Evolutionary conservation across 805 yeast species (phyloP).

Genomic region (Cyberlindnera bimundalis): DNA sequence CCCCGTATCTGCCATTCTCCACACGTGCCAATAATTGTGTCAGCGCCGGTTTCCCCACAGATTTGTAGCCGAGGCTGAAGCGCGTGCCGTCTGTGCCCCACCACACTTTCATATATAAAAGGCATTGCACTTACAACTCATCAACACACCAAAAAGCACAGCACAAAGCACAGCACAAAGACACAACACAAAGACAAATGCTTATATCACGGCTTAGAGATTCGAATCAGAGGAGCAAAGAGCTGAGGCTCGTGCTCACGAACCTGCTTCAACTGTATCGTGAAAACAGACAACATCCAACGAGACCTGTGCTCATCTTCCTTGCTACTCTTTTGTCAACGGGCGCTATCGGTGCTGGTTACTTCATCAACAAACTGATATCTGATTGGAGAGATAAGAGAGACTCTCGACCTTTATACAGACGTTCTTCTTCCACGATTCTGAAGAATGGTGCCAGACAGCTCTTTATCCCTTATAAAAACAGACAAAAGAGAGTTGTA

Average conservation of each 20-base stretch:
- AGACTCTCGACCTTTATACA: conserved; percentile 28
- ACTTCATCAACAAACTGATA: conserved; percentile 25
- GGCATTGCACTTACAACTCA: neutral
- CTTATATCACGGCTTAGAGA: conserved; percentile 21
- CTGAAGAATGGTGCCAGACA: conserved; percentile 30
- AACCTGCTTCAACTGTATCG: conserved; percentile 26
- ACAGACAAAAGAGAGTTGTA: conserved; percentile 26
- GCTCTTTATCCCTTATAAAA: conserved; percentile 28
- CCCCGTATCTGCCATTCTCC: neutral
- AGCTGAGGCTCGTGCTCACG: conserved; percentile 20
- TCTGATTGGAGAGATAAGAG: conserved; percentile 27
- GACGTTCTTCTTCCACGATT: conserved; percentile 29
- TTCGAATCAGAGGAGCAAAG: conserved; percentile 18
- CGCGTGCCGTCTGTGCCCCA: neutral
- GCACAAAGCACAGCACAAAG: too few species aligned
- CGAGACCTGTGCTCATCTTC: conserved; percentile 29
- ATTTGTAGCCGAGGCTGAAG: too few species aligned
- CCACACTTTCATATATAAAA: too few species aligned
- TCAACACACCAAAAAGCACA: neutral
- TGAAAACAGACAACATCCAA: conserved; percentile 27
- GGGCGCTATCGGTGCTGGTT: conserved; percentile 21
- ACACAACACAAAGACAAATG: too few species aligned
- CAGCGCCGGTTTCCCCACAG: conserved; percentile 2
- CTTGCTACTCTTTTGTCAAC: conserved; percentile 25
- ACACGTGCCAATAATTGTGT: neutral